A percentile compares a stretch with the other conserved stretches of the same genome.
These are phyloP conservation scores for Luvunga scandens DNA, from an alignment of 345 rosid species.

Conservation along the genomic window DNA sequence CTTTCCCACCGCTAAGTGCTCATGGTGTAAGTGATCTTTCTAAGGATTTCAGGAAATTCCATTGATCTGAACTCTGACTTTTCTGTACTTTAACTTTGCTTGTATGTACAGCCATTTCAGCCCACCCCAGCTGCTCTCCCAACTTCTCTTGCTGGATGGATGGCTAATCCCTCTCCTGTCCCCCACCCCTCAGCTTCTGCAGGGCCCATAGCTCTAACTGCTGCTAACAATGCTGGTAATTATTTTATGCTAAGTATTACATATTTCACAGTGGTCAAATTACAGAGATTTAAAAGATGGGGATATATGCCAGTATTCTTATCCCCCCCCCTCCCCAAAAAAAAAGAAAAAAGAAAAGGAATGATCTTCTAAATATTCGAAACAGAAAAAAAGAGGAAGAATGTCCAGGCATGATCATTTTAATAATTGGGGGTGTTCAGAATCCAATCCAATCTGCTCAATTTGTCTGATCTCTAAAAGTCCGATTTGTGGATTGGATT, in stretches of 20 bases:
- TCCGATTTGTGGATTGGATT: no score
- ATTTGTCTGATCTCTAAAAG: no score
- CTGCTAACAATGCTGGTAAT: constrained; percentile 64
- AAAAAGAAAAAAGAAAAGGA: no score
- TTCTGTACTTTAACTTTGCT: constrained; percentile 16
- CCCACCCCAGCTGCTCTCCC: constrained; percentile 61
- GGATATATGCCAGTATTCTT: not conserved
- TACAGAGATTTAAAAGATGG: not conserved
- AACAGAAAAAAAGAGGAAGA: not conserved
- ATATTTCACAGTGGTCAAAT: not conserved
- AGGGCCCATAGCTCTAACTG: constrained; percentile 60
- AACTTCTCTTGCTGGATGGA: constrained; percentile 72
- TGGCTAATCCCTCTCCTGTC: constrained; percentile 68
- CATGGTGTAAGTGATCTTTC: constrained; percentile 60
- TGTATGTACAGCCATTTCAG: constrained; percentile 63
- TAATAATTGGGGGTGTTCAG: no score
- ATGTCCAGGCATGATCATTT: not conserved
- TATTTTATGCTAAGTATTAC: not conserved
- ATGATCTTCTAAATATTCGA: not conserved
- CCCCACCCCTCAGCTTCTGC: constrained; percentile 73
- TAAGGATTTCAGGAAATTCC: not conserved
- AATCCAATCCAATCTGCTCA: no score
- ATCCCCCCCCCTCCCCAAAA: not conserved
- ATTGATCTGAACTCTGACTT: constrained; percentile 8
- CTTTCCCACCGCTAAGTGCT: constrained; percentile 55